Conservation (phyloP, 208 protist species). For the Wallacemonas collosoma region DNA sequence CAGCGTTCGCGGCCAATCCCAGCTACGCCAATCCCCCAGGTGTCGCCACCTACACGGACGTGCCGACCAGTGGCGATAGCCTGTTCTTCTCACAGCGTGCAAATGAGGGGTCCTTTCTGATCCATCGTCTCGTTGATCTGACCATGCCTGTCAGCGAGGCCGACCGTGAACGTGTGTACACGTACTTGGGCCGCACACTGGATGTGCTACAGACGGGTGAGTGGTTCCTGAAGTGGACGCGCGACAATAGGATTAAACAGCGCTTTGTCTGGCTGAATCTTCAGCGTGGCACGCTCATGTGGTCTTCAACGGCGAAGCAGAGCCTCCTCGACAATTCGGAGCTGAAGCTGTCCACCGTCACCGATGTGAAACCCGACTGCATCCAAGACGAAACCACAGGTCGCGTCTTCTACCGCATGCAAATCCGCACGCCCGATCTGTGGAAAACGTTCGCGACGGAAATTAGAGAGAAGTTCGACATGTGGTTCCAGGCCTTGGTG, state of each 20-base stretch:
- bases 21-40: conserved; percentile 40
- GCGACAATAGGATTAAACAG: conserved; percentile 50
- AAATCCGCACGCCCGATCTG: conserved; percentile 44
- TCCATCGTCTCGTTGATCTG: conserved; percentile 38
- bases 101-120: conserved; percentile 46
- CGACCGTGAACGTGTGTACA: conserved; percentile 28
- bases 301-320: conserved; percentile 42
- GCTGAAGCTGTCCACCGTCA: conserved; percentile 50
- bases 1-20: conserved; percentile 56
- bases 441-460: conserved; percentile 68
- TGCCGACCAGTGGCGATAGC: conserved; percentile 11
- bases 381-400: conserved; percentile 45
- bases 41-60: conserved; percentile 35
- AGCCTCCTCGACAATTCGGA: conserved; percentile 46
- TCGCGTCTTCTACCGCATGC: conserved; percentile 66
- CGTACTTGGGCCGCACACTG: conserved; percentile 31
- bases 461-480: conserved; percentile 73
- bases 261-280: conserved; percentile 83
- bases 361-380: conserved; percentile 54
- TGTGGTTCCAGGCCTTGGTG: conserved; percentile 68
- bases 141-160: conserved; percentile 23
- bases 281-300: conserved; percentile 55
- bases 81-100: conserved; percentile 17
- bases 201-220: conserved; percentile 59
- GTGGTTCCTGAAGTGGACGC: conserved; percentile 86